These are phyloP conservation scores for Ochetophila trinervis DNA, from an alignment of 306 rosid species.

Conservation along the genomic window DNA sequence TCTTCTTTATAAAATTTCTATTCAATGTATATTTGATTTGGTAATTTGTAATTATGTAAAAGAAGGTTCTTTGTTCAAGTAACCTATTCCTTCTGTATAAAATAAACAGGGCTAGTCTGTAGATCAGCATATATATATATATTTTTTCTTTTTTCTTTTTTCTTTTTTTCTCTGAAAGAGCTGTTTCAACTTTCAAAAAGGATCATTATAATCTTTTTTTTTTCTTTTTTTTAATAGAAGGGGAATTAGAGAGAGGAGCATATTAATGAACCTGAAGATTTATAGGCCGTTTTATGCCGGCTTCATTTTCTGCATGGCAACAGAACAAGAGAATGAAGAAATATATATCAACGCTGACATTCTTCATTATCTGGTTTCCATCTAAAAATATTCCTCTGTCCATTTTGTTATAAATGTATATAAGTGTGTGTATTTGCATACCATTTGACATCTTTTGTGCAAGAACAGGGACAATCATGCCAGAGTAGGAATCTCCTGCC, in stretches of 20 bases:
- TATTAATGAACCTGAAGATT: constrained; percentile 43
- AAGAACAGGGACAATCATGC: constrained; percentile 51
- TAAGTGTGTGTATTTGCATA: constrained; percentile 21
- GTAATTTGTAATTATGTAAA: too few species aligned
- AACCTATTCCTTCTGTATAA: too few species aligned
- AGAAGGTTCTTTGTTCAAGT: too few species aligned
- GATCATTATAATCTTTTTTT: not conserved
- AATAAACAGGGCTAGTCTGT: too few species aligned
- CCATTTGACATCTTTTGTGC: constrained; percentile 53
- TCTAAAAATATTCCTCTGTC: not conserved
- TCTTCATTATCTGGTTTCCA: not conserved
- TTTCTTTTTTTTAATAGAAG: not conserved
- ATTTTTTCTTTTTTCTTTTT: too few species aligned
- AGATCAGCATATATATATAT: too few species aligned
- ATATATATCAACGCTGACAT: not conserved
- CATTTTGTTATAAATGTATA: too few species aligned
- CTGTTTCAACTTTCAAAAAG: too few species aligned
- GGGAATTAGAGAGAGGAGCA: not conserved
- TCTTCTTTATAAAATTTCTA: too few species aligned
- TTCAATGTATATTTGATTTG: too few species aligned
- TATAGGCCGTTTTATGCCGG: constrained; percentile 27
- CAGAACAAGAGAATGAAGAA: not conserved
- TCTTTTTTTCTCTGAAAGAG: too few species aligned
- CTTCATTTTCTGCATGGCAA: constrained; percentile 29
- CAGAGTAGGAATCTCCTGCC: constrained; percentile 75